phyloP scores from a whole-genome alignment of 2,329 filamentous ascomycete species.

The Claviceps citrina region DNA sequence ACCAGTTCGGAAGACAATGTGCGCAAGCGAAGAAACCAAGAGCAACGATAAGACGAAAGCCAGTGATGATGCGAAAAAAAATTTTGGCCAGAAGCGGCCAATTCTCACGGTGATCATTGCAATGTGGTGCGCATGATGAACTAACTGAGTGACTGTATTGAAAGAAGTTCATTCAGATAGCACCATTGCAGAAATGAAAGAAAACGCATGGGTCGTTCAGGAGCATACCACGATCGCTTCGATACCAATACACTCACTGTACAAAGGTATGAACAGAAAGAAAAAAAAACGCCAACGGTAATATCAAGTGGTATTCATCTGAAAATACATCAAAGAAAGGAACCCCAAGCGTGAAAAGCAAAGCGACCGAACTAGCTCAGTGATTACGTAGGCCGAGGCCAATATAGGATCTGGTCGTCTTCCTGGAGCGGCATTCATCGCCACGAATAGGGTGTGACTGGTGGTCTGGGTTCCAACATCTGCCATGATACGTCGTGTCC shows the following conservation, averaged over 20 bases:
- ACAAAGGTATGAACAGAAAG: too few relatives aligned
- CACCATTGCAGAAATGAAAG: too few relatives aligned
- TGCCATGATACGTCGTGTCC: constrained; percentile 1
- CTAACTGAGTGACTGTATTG: too few relatives aligned
- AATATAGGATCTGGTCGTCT: neutral
- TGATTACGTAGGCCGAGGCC: neutral
- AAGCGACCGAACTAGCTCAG: neutral
- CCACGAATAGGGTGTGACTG: neutral
- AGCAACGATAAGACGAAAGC: neutral
- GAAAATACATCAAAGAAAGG: neutral
- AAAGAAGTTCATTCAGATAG: too few relatives aligned
- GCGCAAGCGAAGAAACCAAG: neutral
- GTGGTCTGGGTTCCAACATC: constrained; percentile 2
- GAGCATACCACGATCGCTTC: too few relatives aligned
- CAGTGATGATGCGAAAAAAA: neutral
- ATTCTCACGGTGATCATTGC: neutral
- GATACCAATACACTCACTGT: too few relatives aligned
- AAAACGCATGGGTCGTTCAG: too few relatives aligned
- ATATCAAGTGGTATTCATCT: neutral
- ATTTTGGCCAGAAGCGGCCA: neutral
- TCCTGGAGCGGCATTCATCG: neutral
- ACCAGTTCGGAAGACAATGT: neutral
- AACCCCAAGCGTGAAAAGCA: neutral
- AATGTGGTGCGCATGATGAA: too few relatives aligned
- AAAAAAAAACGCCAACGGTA: neutral